These are phyloP conservation scores for Huiozyma naganishii DNA, from an alignment of 805 yeast species.

Conservation along the genomic window DNA sequence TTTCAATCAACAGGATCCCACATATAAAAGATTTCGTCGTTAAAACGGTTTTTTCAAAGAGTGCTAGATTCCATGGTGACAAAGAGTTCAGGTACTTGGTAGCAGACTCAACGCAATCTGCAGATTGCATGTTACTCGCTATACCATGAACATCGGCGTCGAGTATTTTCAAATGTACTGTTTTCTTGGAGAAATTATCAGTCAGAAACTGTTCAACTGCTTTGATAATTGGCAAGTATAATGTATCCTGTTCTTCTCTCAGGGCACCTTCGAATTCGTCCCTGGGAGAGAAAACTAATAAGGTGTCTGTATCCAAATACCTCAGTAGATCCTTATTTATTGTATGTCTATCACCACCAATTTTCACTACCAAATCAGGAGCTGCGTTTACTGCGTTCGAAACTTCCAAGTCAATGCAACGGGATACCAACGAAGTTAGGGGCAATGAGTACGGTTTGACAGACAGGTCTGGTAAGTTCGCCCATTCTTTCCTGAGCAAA, in stretches of 20 bases:
- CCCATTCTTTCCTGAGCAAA: conserved; percentile 82
- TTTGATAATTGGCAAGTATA: conserved; percentile 62
- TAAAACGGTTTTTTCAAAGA: conserved; percentile 81
- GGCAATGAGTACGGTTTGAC: conserved; percentile 68
- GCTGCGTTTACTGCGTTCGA: conserved; percentile 29
- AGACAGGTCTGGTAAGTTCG: conserved; percentile 49
- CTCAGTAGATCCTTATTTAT: conserved; percentile 55
- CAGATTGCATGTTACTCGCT: conserved; percentile 66
- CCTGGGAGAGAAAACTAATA: conserved; percentile 72
- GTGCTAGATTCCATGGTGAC: conserved; percentile 69
- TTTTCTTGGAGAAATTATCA: conserved; percentile 11
- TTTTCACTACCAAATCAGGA: conserved; percentile 44
- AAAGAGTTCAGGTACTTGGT: conserved; percentile 51
- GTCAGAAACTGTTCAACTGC: conserved; percentile 55
- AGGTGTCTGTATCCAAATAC: conserved; percentile 89
- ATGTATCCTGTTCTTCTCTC: conserved; percentile 67
- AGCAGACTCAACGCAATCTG: conserved; percentile 50
- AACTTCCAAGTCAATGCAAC: conserved; percentile 67
- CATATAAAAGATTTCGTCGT: conserved; percentile 78
- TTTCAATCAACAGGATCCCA: conserved; percentile 59
- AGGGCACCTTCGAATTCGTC: conserved; percentile 76
- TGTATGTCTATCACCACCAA: conserved; percentile 45
- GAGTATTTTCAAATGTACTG: conserved; percentile 37
- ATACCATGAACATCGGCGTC: conserved; percentile 80
- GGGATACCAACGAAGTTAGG: conserved; percentile 72